Conservation (phyloP, 495 filamentous ascomycete genomes). For the Trichoderma orchidacearum region DNA sequence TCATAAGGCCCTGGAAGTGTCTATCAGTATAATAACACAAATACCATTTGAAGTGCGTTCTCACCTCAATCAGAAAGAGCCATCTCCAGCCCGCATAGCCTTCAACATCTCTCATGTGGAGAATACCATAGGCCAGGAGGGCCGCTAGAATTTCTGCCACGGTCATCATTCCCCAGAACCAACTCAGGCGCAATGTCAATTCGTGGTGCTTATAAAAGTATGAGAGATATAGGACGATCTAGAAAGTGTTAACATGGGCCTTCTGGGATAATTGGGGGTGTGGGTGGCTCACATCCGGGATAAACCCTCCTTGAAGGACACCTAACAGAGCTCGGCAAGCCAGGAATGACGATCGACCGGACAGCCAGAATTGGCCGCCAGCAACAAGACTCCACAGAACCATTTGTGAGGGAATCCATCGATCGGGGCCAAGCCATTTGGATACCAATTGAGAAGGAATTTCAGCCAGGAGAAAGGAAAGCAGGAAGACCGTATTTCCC, state of each 20-base stretch:
- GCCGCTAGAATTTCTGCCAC: slow-evolving; percentile 42
- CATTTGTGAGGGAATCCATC: slow-evolving; percentile 79
- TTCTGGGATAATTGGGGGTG: neutral
- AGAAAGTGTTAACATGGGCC: neutral
- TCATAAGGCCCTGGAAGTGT: slow-evolving; percentile 38
- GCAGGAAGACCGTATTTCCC: slow-evolving; percentile 47
- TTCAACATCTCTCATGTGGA: slow-evolving; percentile 47
- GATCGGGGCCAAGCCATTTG: slow-evolving; percentile 66
- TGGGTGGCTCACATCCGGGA: slow-evolving; percentile 23
- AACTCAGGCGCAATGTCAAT: slow-evolving; percentile 49
- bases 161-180: slow-evolving; percentile 50
- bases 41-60: no score
- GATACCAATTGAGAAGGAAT: slow-evolving; percentile 60
- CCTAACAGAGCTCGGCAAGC: slow-evolving; percentile 52
- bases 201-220: slow-evolving; percentile 58
- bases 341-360: slow-evolving; percentile 47
- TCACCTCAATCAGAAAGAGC: slow-evolving; percentile 23
- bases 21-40: no score
- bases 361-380: slow-evolving; percentile 50
- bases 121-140: slow-evolving; percentile 57
- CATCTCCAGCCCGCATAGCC: slow-evolving; percentile 60
- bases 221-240: slow-evolving; percentile 44
- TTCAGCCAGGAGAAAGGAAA: slow-evolving; percentile 53
- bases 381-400: slow-evolving; percentile 65
- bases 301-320: slow-evolving; percentile 64